A percentile compares a stretch with the other conserved stretches of the same genome.
Evolutionary conservation across 2,329 filamentous ascomycete species (phyloP).

Genomic region (Stemphylium beticola): DNA sequence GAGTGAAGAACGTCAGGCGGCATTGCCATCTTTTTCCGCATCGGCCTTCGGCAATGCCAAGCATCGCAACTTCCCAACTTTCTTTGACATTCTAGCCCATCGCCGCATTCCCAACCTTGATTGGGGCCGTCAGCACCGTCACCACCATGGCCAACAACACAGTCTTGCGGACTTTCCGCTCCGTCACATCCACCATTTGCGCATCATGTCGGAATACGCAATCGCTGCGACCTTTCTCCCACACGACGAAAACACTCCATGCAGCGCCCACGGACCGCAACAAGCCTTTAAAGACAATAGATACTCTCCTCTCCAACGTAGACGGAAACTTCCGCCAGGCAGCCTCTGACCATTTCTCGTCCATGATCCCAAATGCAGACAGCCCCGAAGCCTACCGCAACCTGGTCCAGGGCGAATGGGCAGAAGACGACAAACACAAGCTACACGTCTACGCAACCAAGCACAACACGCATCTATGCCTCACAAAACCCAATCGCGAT

Average conservation of each 20-base stretch:
- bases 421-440: constrained; percentile 71
- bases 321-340: constrained; percentile 23
- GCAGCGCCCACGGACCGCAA: constrained; percentile 13
- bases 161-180: constrained; percentile 35
- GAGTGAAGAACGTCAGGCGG: constrained; percentile 29
- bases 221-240: constrained; percentile 44
- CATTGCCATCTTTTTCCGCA: constrained; percentile 34
- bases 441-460: constrained; percentile 86
- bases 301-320: constrained; percentile 25
- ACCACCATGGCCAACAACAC: constrained; percentile 35
- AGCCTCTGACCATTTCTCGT: constrained; percentile 17
- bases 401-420: constrained; percentile 34
- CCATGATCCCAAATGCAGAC: constrained; percentile 27
- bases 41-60: constrained; percentile 21
- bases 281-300: constrained; percentile 16
- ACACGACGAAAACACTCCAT: constrained; percentile 28
- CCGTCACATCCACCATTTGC: constrained; percentile 45
- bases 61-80: constrained; percentile 26
- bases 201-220: constrained; percentile 46
- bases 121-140: constrained; percentile 16
- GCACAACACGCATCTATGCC: constrained; percentile 94
- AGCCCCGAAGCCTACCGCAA: constrained; percentile 16
- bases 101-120: constrained; percentile 16
- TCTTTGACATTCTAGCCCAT: constrained; percentile 25
- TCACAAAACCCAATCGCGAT: constrained; percentile 80